These are phyloP conservation scores for Candida chauliodis DNA, from an alignment of 805 yeast species.

Conservation along the genomic window DNA sequence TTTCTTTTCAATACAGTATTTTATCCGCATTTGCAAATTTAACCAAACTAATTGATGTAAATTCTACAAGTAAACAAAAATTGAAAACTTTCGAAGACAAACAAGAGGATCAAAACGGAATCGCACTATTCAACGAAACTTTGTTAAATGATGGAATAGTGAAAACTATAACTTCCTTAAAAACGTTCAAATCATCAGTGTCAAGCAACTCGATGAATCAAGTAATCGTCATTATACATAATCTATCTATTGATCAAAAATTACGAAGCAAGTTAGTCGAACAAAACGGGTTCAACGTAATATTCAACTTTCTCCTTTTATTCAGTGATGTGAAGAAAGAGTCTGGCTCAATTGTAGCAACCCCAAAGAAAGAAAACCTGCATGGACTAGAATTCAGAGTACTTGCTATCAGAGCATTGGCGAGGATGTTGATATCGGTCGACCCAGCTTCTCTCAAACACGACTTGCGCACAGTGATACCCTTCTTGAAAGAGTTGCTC, in stretches of 20 bases:
- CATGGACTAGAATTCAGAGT: slow-evolving; percentile 21
- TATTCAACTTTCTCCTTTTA: slow-evolving; percentile 36
- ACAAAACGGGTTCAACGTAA: slow-evolving; percentile 43
- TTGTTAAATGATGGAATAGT: slow-evolving; percentile 21
- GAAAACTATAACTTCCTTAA: slow-evolving; percentile 16
- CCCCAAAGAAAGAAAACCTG: slow-evolving; percentile 14
- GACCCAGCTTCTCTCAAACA: slow-evolving; percentile 39
- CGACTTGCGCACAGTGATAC: slow-evolving; percentile 40
- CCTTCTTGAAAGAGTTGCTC: slow-evolving; percentile 46
- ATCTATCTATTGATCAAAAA: slow-evolving; percentile 27
- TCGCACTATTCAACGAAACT: slow-evolving; percentile 29
- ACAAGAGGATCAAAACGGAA: slow-evolving; percentile 20
- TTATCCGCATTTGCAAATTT: slow-evolving; percentile 40
- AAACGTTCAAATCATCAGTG: slow-evolving; percentile 14
- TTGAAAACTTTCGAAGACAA: slow-evolving; percentile 27
- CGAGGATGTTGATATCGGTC: slow-evolving; percentile 42
- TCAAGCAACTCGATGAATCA: slow-evolving; percentile 16
- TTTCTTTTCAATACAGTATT: slow-evolving; percentile 34
- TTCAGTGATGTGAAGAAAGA: slow-evolving; percentile 22
- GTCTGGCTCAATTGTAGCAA: slow-evolving; percentile 11
- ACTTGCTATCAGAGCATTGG: slow-evolving; percentile 39
- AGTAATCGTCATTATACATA: slow-evolving; percentile 31
- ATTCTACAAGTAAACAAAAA: slow-evolving; percentile 23
- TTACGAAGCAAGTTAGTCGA: slow-evolving; percentile 37
- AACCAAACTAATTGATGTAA: slow-evolving; percentile 26